Conservation (phyloP, 148 eudicot species). For the Tetragonia tetragonoides region DNA sequence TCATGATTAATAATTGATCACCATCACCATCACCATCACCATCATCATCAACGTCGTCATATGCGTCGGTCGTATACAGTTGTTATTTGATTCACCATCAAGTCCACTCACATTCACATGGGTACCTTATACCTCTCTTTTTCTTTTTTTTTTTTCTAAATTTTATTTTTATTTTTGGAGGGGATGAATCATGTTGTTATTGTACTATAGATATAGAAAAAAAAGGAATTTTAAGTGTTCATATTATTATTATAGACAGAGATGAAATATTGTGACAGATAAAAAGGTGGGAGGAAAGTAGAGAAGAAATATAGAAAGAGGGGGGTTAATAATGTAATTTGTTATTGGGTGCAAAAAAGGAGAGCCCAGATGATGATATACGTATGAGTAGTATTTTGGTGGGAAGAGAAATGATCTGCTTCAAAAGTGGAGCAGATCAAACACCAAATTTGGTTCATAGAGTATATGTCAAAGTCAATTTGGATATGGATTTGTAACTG, state of each 20-base stretch:
- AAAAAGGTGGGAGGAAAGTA: neutral
- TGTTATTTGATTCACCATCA: neutral
- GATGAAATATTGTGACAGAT: conserved; percentile 6
- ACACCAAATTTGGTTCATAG: conserved; percentile 12
- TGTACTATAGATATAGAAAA: conserved; percentile 39
- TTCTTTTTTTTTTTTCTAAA: neutral
- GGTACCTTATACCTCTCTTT: conserved; percentile 9
- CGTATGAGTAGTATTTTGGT: neutral
- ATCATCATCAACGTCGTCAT: neutral
- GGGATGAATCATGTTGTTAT: conserved; percentile 27
- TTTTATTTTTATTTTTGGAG: conserved; percentile 14
- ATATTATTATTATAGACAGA: conserved; percentile 20
- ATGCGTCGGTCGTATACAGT: neutral
- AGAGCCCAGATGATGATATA: conserved; percentile 9
- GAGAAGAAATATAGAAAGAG: neutral
- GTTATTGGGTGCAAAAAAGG: neutral
- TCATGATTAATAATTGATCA: neutral
- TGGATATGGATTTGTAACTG: conserved; percentile 18
- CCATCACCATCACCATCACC: neutral
- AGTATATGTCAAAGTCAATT: conserved; percentile 18
- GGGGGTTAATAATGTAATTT: conserved; percentile 23
- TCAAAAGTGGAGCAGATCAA: conserved; percentile 19
- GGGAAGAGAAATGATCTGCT: conserved; percentile 8
- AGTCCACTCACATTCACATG: conserved; percentile 2
- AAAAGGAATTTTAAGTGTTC: conserved; percentile 22